Evolutionary conservation across 179 eudicot species (phyloP).

Genomic region (Patellifolia procumbens): DNA sequence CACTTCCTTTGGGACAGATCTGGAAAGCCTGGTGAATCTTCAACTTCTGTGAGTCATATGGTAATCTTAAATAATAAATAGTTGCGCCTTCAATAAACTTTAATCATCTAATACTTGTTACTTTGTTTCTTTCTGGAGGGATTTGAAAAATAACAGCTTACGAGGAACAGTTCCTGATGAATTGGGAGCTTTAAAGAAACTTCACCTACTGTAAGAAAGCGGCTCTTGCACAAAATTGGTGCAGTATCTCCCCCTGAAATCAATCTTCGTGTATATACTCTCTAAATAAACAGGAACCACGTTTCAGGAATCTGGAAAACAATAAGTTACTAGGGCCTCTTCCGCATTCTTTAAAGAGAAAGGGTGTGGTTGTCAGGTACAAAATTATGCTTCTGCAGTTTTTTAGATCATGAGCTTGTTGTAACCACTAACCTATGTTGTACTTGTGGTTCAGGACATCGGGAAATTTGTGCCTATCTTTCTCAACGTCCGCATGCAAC

Average conservation of each 20-base stretch:
- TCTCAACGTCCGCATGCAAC: conserved; percentile 41
- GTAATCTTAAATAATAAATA: conserved; percentile 1
- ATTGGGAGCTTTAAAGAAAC: conserved; percentile 58
- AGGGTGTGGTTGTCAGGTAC: conserved; percentile 62
- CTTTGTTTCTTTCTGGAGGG: conserved; percentile 41
- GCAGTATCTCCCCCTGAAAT: neutral
- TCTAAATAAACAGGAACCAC: neutral
- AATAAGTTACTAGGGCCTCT: conserved; percentile 69
- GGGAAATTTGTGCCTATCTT: conserved; percentile 71
- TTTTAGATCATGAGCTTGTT: neutral
- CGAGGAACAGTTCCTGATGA: conserved; percentile 59
- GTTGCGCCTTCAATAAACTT: neutral
- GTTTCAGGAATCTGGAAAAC: conserved; percentile 67
- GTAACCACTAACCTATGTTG: neutral
- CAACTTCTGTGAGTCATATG: conserved; percentile 58
- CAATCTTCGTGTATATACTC: neutral
- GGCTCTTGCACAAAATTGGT: neutral
- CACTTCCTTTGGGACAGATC: conserved; percentile 62
- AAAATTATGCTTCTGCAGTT: neutral
- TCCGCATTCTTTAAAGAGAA: conserved; percentile 58
- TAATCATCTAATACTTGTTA: neutral
- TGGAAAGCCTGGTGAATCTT: conserved; percentile 55
- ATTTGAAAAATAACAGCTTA: conserved; percentile 66
- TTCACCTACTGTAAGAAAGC: conserved; percentile 62
- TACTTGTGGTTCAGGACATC: conserved; percentile 48